These are phyloP conservation scores for Epichloe festucae DNA, from an alignment of 2,329 filamentous ascomycete species.

Conservation along the genomic window DNA sequence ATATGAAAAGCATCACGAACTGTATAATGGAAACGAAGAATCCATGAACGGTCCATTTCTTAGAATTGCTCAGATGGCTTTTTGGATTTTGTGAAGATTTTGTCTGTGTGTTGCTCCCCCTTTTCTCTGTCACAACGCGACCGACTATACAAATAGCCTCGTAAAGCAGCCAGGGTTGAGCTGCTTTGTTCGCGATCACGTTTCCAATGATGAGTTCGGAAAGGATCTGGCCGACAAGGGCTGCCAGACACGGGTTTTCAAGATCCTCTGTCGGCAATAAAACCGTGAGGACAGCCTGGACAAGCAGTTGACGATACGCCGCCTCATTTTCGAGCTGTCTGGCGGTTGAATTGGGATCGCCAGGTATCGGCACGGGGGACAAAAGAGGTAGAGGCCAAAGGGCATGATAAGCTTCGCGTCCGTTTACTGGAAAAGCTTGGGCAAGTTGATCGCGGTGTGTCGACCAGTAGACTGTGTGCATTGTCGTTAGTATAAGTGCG, in stretches of 20 bases:
- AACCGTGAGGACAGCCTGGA: constrained; percentile 67
- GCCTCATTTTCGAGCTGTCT: constrained; percentile 66
- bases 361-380: constrained; percentile 55
- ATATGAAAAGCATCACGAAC: constrained; percentile 41
- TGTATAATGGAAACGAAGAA: constrained; percentile 46
- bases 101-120: constrained; percentile 5
- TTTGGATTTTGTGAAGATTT: neutral
- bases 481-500: neutral
- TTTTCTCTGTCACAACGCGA: constrained; percentile 24
- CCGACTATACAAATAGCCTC: constrained; percentile 65
- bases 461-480: constrained; percentile 54
- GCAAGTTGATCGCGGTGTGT: constrained; percentile 46
- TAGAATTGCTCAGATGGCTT: constrained; percentile 8
- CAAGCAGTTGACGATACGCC: constrained; percentile 77
- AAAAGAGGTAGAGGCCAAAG: constrained; percentile 70
- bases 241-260: constrained; percentile 71
- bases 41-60: constrained; percentile 28
- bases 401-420: constrained; percentile 67
- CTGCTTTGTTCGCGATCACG: constrained; percentile 64
- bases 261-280: constrained; percentile 87
- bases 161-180: constrained; percentile 82
- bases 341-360: constrained; percentile 34
- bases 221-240: constrained; percentile 75
- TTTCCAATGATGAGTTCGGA: constrained; percentile 83
- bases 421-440: constrained; percentile 46